Evolutionary conservation across 148 eudicot genomes (phyloP).

Genomic region (Oxyria digyna): DNA sequence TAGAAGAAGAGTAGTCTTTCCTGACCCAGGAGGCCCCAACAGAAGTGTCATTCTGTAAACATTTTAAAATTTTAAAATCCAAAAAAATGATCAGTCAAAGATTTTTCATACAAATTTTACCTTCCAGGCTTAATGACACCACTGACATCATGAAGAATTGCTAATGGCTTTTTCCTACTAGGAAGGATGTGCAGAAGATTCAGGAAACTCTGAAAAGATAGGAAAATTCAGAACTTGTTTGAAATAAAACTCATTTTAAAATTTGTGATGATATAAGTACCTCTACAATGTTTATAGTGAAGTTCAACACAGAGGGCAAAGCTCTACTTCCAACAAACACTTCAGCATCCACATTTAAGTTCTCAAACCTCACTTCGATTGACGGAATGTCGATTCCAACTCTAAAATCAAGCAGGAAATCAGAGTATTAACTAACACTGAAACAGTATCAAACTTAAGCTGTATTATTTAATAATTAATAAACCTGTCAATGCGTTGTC

Average conservation of each 20-base stretch:
- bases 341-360: constrained; percentile 5
- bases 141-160: constrained; percentile 6
- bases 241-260: no score
- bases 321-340: not conserved
- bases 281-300: not conserved
- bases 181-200: constrained; percentile 4
- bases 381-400: constrained; percentile 7
- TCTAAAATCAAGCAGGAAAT: no score
- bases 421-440: no score
- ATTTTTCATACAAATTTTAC: no score
- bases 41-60: constrained; percentile 7
- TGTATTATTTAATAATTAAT: no score
- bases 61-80: not conserved
- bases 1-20: constrained; percentile 12
- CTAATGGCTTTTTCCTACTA: not conserved
- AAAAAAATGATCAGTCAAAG: no score
- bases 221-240: no score
- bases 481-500: constrained; percentile 11
- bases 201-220: not conserved
- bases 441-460: no score
- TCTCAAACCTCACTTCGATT: constrained; percentile 7
- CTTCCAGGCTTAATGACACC: constrained; percentile 10
- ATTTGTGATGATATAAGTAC: no score
- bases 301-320: constrained; percentile 6
- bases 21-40: constrained; percentile 10